These are phyloP conservation scores for Collybiopsis confluens DNA, from an alignment of 768 basidiomycete species.

Conservation along the genomic window DNA sequence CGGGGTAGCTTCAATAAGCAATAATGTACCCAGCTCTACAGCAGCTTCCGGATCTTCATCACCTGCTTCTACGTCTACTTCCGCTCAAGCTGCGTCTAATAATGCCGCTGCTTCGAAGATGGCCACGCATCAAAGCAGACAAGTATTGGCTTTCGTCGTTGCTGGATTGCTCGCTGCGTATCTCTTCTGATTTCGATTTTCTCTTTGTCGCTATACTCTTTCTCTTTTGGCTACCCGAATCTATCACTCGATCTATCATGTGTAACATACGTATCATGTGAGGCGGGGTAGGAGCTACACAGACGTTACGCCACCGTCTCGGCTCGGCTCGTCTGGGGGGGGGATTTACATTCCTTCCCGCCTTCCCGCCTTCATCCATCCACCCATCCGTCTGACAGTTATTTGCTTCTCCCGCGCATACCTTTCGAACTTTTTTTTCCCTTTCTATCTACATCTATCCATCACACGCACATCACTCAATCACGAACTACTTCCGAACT, in stretches of 20 bases:
- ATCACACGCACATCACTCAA: not conserved
- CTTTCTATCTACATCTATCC: constrained; percentile 2
- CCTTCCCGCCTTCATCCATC: not conserved
- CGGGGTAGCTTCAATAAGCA: not conserved
- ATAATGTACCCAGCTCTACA: not conserved
- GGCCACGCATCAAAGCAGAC: not conserved
- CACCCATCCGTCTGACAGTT: too few species aligned
- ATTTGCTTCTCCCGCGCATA: not conserved
- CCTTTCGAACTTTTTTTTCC: not conserved
- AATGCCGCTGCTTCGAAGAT: not conserved
- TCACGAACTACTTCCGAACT: not conserved
- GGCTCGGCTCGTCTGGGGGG: too few species aligned
- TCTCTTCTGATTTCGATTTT: not conserved
- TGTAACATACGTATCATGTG: not conserved
- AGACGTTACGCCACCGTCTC: too few species aligned
- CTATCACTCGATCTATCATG: too few species aligned
- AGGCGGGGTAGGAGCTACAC: too few species aligned
- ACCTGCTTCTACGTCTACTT: constrained; percentile 19
- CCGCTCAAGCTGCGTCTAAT: not conserved
- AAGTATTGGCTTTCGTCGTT: not conserved
- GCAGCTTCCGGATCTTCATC: not conserved
- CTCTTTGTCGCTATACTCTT: too few species aligned
- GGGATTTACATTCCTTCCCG: too few species aligned
- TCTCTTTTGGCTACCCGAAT: too few species aligned
- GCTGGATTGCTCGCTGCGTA: not conserved